phyloP scores from a whole-genome alignment of 345 rosid species.

The Eucalyptus coolabah region DNA sequence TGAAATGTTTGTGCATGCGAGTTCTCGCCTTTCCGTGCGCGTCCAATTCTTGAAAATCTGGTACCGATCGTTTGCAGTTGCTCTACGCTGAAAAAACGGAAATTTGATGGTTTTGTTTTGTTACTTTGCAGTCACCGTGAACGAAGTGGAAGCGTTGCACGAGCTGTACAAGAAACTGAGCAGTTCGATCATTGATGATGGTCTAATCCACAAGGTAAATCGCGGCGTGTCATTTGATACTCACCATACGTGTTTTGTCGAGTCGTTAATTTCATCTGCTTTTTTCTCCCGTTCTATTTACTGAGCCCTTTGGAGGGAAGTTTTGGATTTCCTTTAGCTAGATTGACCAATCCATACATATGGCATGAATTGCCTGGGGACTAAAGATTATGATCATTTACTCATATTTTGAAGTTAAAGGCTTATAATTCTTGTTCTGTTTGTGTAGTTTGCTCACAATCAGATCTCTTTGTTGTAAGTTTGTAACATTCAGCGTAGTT shows the following conservation, averaged over 20 bases:
- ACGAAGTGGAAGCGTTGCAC: conserved; percentile 63
- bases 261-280: background rate
- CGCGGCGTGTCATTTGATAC: background rate
- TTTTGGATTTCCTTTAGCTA: background rate
- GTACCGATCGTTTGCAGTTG: background rate
- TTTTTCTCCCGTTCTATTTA: background rate
- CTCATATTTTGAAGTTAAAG: background rate
- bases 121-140: conserved; percentile 38
- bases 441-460: background rate
- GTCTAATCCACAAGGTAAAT: conserved; percentile 74
- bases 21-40: background rate
- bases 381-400: background rate
- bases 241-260: background rate
- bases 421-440: background rate
- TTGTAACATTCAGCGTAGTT: background rate
- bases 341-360: background rate
- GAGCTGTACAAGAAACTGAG: conserved; percentile 68
- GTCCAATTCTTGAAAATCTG: background rate
- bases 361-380: background rate
- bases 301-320: background rate
- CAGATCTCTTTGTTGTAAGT: background rate
- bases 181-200: conserved; percentile 50
- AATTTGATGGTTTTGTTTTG: background rate
- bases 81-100: background rate
- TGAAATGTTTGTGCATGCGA: background rate